Percentiles rank a stretch among this genome's conserved stretches.
phyloP scores from a whole-genome alignment of 805 yeast species.

The Pichia scutulata region DNA sequence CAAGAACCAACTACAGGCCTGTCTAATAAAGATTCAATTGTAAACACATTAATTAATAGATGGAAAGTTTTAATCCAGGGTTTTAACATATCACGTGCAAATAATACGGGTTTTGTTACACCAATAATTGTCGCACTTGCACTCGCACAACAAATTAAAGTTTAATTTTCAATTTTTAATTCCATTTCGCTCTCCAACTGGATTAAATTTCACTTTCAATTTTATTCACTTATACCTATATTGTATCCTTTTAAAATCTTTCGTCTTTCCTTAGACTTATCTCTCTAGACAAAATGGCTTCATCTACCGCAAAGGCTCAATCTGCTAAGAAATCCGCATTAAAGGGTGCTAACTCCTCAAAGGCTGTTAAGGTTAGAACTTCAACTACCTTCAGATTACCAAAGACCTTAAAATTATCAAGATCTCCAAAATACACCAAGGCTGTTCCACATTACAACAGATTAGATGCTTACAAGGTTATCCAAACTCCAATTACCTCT shows the following conservation, averaged over 20 bases:
- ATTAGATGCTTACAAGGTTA: constrained; percentile 90
- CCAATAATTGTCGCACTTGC: constrained; percentile 7
- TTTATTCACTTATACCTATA: not conserved
- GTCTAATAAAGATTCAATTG: no score
- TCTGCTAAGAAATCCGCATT: constrained; percentile 98
- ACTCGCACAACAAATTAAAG: not conserved
- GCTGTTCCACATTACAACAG: constrained; percentile 97
- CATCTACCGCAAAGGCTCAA: constrained; percentile 67
- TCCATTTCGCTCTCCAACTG: not conserved
- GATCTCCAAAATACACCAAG: constrained; percentile 94
- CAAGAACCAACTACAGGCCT: no score
- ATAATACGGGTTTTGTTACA: constrained; percentile 11
- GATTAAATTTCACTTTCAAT: not conserved
- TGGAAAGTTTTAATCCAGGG: no score
- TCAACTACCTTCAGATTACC: constrained; percentile 94
- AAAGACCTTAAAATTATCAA: constrained; percentile 90
- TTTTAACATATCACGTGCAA: constrained; percentile 9
- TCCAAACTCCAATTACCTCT: constrained; percentile 91
- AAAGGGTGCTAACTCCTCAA: constrained; percentile 91
- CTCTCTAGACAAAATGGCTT: constrained; percentile 20
- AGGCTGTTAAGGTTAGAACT: constrained; percentile 90
- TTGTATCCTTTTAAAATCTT: not conserved
- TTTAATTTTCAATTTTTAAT: not conserved
- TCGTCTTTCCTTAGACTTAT: not conserved
- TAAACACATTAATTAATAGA: no score